Base-by-base conservation (phyloP, 2,329 filamentous ascomycete species). In the Aulographum hederae region DNA sequence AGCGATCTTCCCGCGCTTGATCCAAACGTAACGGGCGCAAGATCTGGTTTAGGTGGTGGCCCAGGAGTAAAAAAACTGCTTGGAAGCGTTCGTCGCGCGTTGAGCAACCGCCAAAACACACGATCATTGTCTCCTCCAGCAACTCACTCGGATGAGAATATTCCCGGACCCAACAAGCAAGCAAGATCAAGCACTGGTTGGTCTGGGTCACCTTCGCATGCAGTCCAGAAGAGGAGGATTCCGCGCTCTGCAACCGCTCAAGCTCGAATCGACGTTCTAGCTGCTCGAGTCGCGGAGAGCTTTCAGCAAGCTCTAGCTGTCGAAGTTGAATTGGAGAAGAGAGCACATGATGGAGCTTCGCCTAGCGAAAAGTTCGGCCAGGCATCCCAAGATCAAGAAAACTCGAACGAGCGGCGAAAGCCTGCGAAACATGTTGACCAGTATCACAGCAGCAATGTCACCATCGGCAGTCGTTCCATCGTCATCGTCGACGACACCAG, bases 41-140 rank as follows among this genome's bases (percentile, higher is more conserved):
- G n/a, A n/a, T n/a, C n/a, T n/a, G n/a, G n/a, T n/a, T n/a, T n/a
- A n/a, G n/a, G n/a, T n/a, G n/a, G n/a, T n/a, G n/a, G 51, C 33
- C 76, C 78, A 19, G 81, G 79, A 3, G 80, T 94, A 65, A 85
- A 76, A 51, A 89, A 74, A 42, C 67, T 95, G 0, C 65, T 98
- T 31, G 79, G 84, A 5, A 86, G 79, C 38, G 79, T 95, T 23
- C 77, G 84, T 13, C 73, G 82, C 39, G 85, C 76, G 4, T 53
- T 94, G 30, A 81, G 81, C 47, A 80, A 64, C 11, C 58, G 21
- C 21, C 8, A 25, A 25, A 8, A 25, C 8, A 25, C 21, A 8
- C n/a, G n/a, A n/a, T n/a, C n/a, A n/a, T n/a, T n/a, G n/a, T n/a
- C n/a, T n/a, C n/a, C n/a, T n/a, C n/a, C n/a, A n/a, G n/a, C n/a